Conservation (phyloP, 176 grass and related monocot species). For the Oryza australiensis region DNA sequence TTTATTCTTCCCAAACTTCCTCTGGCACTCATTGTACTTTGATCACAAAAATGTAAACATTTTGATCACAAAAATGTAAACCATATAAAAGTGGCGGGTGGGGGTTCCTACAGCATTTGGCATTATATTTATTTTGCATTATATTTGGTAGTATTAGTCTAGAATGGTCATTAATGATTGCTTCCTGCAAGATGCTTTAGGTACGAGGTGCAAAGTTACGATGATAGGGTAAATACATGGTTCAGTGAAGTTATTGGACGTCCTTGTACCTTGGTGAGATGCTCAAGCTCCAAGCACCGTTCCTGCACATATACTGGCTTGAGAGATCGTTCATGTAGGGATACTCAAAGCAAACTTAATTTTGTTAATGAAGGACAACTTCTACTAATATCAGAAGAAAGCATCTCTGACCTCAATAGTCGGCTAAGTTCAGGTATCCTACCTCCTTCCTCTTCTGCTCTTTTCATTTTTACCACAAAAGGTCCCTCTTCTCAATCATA, state of each 20-base stretch:
- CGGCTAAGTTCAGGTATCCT: slow-evolving; percentile 67
- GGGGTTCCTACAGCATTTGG: neutral
- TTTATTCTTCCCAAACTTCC: neutral
- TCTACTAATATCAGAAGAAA: slow-evolving; percentile 79
- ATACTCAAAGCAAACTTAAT: slow-evolving; percentile 69
- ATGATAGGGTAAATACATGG: slow-evolving; percentile 72
- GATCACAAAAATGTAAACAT: neutral
- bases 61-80: neutral
- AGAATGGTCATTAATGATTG: slow-evolving; percentile 7
- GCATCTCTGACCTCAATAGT: slow-evolving; percentile 71
- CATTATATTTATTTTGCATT: neutral
- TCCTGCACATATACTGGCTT: slow-evolving; percentile 29
- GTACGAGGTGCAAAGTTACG: slow-evolving; percentile 68
- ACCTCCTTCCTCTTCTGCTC: neutral
- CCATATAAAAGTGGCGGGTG: neutral
- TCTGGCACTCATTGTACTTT: neutral
- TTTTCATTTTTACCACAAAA: neutral
- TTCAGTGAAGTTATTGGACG: slow-evolving; percentile 74
- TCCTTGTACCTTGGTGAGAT: slow-evolving; percentile 77
- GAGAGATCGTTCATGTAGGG: slow-evolving; percentile 55
- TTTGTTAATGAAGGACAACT: slow-evolving; percentile 95
- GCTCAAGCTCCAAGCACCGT: slow-evolving; percentile 59
- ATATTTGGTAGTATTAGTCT: neutral
- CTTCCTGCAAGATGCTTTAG: slow-evolving; percentile 39
- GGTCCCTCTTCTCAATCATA: neutral